Base-by-base conservation (phyloP, 345 rosid species). In the Sisymbrium irio region DNA sequence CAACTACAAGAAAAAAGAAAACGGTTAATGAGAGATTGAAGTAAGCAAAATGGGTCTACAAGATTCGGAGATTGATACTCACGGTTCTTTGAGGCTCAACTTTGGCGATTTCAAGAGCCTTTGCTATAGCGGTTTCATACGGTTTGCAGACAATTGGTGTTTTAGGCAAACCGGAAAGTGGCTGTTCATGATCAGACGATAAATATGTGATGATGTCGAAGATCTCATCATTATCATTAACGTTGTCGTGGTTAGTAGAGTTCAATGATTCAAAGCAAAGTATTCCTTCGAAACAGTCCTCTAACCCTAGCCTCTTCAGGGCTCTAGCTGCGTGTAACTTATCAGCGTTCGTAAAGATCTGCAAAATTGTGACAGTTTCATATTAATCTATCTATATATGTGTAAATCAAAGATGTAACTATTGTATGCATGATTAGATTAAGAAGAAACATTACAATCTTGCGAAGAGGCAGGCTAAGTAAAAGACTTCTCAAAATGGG, bases 321-420 rank as follows among this genome's bases (percentile, higher is more conserved):
- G 77, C 92, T 67, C 84, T 84, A 4, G 74, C 86, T 1, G 90
- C 90, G 49, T 92, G 97, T 19, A 83, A 64, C 67, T 74, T 83
- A 74, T 89, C 92, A 0, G 93, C 93, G 73, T 92, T 92, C 17
- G 97, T 92, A 74, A 92, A 92, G 14, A 92, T 86, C 97, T 92
- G 72, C 45, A 27, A 64, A 28, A 20, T n/a, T 37, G 45, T 36
- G 41, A 37, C 15, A 41, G 27, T 39, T 41, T 40, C 25, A 14
- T 41, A 27, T 33, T 2, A 50, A 28, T 65, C 9, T 8, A 7
- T 22, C 28, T 27, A 1, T 27, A 27, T 32, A 32, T 11, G 40
- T n/a, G 13, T n/a, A 56, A 32, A 44, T 7, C 18, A 42, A n/a
- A n/a, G 1, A 1, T n/a, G 9, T 44, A 14, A 4, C 12, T 30